Percentiles rank a stretch among this genome's conserved stretches.
Evolutionary conservation across 2,329 filamentous ascomycete species (phyloP).

Genomic region (Drechslera avenae): DNA sequence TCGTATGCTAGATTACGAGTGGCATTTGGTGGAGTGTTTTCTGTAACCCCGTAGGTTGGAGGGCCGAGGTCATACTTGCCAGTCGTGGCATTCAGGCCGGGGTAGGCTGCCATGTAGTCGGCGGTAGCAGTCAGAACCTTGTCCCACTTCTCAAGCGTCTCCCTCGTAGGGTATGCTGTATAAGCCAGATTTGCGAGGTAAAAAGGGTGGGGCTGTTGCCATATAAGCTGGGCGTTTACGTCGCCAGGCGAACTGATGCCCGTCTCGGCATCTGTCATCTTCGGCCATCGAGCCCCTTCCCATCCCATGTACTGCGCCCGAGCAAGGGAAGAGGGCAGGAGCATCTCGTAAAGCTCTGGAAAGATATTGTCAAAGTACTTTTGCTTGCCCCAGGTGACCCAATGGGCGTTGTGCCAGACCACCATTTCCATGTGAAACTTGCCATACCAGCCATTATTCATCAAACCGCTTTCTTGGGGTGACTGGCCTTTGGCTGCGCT

Average conservation of each 20-base stretch:
- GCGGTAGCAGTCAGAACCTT: conserved; percentile 57
- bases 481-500: conserved; percentile 55
- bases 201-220: conserved; percentile 65
- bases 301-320: conserved; percentile 47
- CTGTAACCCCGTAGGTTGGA: conserved; percentile 56
- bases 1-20: conserved; percentile 65
- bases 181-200: conserved; percentile 64
- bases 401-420: conserved; percentile 59
- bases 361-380: conserved; percentile 52
- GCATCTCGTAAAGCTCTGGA: conserved; percentile 53
- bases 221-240: conserved; percentile 64
- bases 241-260: conserved; percentile 62
- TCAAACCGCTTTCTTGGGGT: conserved; percentile 55
- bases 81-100: conserved; percentile 58
- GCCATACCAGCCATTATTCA: conserved; percentile 61
- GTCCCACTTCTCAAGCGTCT: conserved; percentile 59
- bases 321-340: conserved; percentile 46
- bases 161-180: conserved; percentile 49
- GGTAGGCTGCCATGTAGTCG: conserved; percentile 64
- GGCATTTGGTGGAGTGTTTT: conserved; percentile 62
- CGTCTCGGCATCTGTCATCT: conserved; percentile 60
- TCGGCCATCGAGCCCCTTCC: conserved; percentile 53
- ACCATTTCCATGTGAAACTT: conserved; percentile 33
- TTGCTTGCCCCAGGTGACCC: conserved; percentile 55
- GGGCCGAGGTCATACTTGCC: conserved; percentile 59